Conservation (phyloP, 108 stramenopile genomes). For the Mediolabrus comicus region DNA sequence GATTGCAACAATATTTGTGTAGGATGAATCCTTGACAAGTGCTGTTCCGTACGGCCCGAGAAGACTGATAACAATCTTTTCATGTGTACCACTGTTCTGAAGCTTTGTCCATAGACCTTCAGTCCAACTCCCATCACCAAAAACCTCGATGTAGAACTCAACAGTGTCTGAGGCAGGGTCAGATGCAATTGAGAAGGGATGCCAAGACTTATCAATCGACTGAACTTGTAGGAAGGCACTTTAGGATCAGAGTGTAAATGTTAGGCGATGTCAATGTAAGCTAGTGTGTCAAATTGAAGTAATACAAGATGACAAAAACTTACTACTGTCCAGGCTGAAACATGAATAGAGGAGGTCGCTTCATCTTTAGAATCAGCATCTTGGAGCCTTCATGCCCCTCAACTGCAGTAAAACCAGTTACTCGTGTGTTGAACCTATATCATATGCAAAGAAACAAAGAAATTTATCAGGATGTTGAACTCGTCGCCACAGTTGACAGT, state of each 20-base stretch:
- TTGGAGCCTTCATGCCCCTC: slow-evolving; percentile 13
- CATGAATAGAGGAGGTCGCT: slow-evolving; percentile 31
- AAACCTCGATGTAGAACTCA: slow-evolving; percentile 48
- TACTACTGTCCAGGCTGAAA: slow-evolving; percentile 49
- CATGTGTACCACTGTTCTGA: background rate
- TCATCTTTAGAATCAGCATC: slow-evolving; percentile 38
- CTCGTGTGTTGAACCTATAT: slow-evolving; percentile 14
- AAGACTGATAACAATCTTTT: slow-evolving; percentile 21
- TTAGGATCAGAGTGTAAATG: background rate
- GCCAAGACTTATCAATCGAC: slow-evolving; percentile 13
- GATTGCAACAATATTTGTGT: slow-evolving; percentile 38
- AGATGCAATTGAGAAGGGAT: slow-evolving; percentile 46
- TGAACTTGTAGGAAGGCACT: background rate
- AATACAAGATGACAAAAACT: too few relatives aligned
- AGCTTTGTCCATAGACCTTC: slow-evolving; percentile 15
- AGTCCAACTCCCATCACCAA: slow-evolving; percentile 7
- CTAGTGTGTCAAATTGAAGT: too few relatives aligned
- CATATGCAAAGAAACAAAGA: background rate
- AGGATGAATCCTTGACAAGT: slow-evolving; percentile 20
- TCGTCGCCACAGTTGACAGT: background rate
- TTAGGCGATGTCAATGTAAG: too few relatives aligned
- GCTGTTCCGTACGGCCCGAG: slow-evolving; percentile 53
- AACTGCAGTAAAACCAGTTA: slow-evolving; percentile 14
- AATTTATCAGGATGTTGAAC: background rate
- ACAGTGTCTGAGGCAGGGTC: slow-evolving; percentile 23